Evolutionary conservation across 495 filamentous ascomycete species (phyloP), one percentile per base, ranked within the genome.

Genomic region (Trichoderma virens): DNA sequence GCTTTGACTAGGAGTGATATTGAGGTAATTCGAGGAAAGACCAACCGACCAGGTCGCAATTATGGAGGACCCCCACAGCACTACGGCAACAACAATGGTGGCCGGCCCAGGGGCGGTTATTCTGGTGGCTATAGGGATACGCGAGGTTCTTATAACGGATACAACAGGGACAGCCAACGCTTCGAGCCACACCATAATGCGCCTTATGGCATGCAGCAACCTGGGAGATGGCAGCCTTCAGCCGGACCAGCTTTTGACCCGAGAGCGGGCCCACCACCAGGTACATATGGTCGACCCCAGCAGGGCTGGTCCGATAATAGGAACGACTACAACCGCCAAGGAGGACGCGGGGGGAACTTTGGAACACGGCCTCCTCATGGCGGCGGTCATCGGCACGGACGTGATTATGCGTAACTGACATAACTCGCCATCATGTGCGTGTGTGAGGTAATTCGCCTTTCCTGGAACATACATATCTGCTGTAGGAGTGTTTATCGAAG

Each of bases 1-100:
- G 88, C 85, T 3, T 80, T 99, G 2, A 86, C 88, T 67, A 78
- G 83, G 23, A 80, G 74, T 59, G 95, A 99, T 70, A 86, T 92
- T 38, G 84, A 88, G 61, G 80, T 81, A 3, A 81, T 89, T 11
- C 86, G 84, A 69, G 79, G 78, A 38, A 86, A 85, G 62, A 82
- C 85, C 3, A 73, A 79, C 25, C 78, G 80, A 35, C 77, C 81
- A 1, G 91, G 91, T n/a, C 72, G 82, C 69, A 75, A 76, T 63
- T 71, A 78, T 62, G 71, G 81, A 39, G 78, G 73, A 30, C 20
- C 51, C n/a, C n/a, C n/a, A n/a, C n/a, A n/a, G n/a, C n/a, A n/a
- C 2, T 56, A 16, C 20, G 25, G 25, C 2, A 56, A 30, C 6
- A 30, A 30, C 51, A 31, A 56, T 31, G 51, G n/a, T n/a, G n/a